These are phyloP conservation scores for Capsella bursapastoris DNA, from an alignment of 345 rosid genomes.

Conservation along the genomic window DNA sequence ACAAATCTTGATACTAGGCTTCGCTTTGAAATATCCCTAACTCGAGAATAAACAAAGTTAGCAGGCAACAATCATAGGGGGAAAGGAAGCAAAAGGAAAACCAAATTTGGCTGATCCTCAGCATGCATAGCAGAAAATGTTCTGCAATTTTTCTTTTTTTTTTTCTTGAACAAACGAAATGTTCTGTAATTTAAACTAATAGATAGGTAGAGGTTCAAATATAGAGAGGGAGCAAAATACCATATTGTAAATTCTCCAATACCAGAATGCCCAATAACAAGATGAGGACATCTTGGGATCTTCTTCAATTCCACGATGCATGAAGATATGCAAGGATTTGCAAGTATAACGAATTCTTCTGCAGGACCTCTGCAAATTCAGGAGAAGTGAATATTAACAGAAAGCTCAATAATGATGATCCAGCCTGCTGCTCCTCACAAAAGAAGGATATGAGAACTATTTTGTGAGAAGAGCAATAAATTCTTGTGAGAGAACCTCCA, in stretches of 20 bases:
- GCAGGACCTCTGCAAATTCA: slow-evolving; percentile 57
- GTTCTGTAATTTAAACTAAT: background rate
- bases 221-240: slow-evolving; percentile 51
- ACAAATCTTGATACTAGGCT: slow-evolving; percentile 64
- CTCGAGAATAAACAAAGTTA: slow-evolving; percentile 34
- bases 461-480: slow-evolving; percentile 10
- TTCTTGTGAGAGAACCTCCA: slow-evolving; percentile 68
- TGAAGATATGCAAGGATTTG: slow-evolving; percentile 53
- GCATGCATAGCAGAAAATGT: slow-evolving; percentile 2
- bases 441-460: slow-evolving; percentile 27
- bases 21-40: slow-evolving; percentile 76
- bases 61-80: slow-evolving; percentile 7
- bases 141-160: background rate
- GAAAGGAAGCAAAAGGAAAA: slow-evolving; percentile 5
- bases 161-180: background rate
- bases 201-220: background rate
- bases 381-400: slow-evolving; percentile 34
- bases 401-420: slow-evolving; percentile 29
- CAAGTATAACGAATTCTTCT: slow-evolving; percentile 58
- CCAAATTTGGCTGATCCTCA: slow-evolving; percentile 20
- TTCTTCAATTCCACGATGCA: slow-evolving; percentile 74
- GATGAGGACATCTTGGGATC: slow-evolving; percentile 62
- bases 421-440: slow-evolving; percentile 19
- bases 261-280: slow-evolving; percentile 77
- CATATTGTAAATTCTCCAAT: slow-evolving; percentile 80